Base-by-base conservation (phyloP, 2,329 filamentous ascomycete genomes). In the Coniochaeta prunicola region DNA sequence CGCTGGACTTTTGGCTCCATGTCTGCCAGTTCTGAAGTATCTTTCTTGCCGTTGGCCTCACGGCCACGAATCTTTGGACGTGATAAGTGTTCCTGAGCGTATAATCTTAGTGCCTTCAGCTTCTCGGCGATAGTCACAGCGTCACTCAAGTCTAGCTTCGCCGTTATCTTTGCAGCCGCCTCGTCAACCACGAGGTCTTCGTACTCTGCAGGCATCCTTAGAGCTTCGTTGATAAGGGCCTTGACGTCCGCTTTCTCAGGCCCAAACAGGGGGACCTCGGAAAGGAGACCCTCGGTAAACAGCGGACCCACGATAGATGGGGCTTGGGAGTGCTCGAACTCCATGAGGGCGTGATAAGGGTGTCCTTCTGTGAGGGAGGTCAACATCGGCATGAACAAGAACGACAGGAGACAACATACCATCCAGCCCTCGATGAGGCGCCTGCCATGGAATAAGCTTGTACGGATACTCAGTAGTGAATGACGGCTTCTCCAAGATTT, bases 401-500 rank as follows among this genome's bases (percentile, higher is more conserved):
- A 38, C 21, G 42, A n/a, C 19, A 17, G 21, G 48, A n/a, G 15
- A 8, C 28, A 9, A 15, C 40, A n/a, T 59, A 81, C 81, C 80
- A 70, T 81, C 76, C 9, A 84, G 66, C 0, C 82, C 83, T 24
- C 83, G 78, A 65, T 85, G 78, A 1, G 84, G 83, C 5, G 81
- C 68, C 63, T 80, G 75, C 85, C 85, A 87, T 0, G 84, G 82
- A 15, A 85, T 74, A 61, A 88, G 71, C 62, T 86, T 83, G 61
- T 80, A 85, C 12, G 85, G 72, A 58, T 86, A 83, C 54, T 81
- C 77, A 1, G 80, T 77, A 1, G 82, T 82, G 59, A 78, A 77
- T 1, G 83, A 81, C 4, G 85, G 83, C 65, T 83, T 82, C 62
- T 86, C 81, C 28, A 88, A 68, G 19, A 88, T 83, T 31, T 85